phyloP scores from a whole-genome alignment of 306 rosid genomes.

The Malus orientalis region DNA sequence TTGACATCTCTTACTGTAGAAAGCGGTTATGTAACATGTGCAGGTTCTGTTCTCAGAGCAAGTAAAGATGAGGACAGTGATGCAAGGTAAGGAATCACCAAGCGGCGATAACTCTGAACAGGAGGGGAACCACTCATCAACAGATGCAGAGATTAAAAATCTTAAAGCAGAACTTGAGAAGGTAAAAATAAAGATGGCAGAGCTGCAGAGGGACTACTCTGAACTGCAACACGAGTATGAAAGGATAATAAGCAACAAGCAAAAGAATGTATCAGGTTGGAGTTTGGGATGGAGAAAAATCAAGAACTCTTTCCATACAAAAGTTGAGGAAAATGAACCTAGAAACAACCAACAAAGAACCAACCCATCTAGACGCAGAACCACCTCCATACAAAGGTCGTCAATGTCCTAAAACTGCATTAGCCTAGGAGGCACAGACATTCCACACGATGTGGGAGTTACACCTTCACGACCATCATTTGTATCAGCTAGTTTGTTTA shows the following conservation, averaged over 20 bases:
- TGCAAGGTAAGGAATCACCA: constrained; percentile 67
- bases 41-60: constrained; percentile 84
- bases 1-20: constrained; percentile 13
- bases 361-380: constrained; percentile 13
- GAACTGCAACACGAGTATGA: constrained; percentile 69
- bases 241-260: constrained; percentile 34
- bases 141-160: constrained; percentile 35
- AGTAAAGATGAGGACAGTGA: constrained; percentile 68
- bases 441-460: not conserved
- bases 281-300: constrained; percentile 64
- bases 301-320: constrained; percentile 58
- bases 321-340: constrained; percentile 41
- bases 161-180: constrained; percentile 69
- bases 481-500: not conserved
- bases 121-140: constrained; percentile 46
- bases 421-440: not conserved
- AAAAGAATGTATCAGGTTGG: constrained; percentile 51
- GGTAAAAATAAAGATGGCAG: constrained; percentile 55
- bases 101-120: constrained; percentile 42
- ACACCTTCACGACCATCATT: constrained; percentile 5
- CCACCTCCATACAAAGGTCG: constrained; percentile 35
- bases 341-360: constrained; percentile 32
- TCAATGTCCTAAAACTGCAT: constrained; percentile 38
- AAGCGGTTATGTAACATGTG: constrained; percentile 17
- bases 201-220: constrained; percentile 64